phyloP scores from a whole-genome alignment of 2,329 filamentous ascomycete species.

The Mycosphaerella arachidis region DNA sequence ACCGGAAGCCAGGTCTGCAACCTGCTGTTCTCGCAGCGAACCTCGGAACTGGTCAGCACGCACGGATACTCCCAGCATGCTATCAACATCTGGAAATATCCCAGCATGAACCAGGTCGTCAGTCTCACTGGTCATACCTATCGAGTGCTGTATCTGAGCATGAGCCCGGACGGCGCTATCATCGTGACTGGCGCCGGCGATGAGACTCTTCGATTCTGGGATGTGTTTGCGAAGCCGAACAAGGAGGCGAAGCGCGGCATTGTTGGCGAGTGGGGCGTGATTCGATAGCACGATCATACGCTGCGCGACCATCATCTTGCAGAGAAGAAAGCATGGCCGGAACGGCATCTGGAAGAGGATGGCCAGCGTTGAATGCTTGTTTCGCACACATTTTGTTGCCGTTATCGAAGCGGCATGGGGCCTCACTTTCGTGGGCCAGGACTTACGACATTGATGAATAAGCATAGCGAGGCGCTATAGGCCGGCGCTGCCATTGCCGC shows the following conservation, averaged over 20 bases:
- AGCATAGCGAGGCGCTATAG: neutral
- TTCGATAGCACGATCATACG: constrained; percentile 37
- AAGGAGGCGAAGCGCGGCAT: constrained; percentile 58
- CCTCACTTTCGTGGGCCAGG: neutral
- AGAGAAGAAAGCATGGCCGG: neutral
- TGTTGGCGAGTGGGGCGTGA: constrained; percentile 67
- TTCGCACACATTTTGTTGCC: neutral
- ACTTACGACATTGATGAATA: constrained; percentile 1
- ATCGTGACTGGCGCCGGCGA: constrained; percentile 96
- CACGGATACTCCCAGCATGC: constrained; percentile 98
- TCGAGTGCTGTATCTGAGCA: constrained; percentile 89
- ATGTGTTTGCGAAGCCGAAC: constrained; percentile 80
- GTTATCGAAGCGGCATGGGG: neutral
- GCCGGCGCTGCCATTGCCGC: neutral
- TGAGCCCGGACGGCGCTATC: constrained; percentile 91
- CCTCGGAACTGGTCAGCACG: constrained; percentile 93
- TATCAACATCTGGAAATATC: constrained; percentile 99
- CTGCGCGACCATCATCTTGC: neutral
- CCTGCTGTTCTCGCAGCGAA: constrained; percentile 93
- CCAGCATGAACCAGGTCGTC: constrained; percentile 93
- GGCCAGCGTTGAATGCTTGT: neutral
- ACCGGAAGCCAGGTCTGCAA: constrained; percentile 99
- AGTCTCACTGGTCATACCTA: constrained; percentile 95
- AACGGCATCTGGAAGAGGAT: neutral
- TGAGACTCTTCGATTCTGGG: constrained; percentile 95